phyloP scores from a whole-genome alignment of 331 rosid species.

The Malus hybrid region DNA sequence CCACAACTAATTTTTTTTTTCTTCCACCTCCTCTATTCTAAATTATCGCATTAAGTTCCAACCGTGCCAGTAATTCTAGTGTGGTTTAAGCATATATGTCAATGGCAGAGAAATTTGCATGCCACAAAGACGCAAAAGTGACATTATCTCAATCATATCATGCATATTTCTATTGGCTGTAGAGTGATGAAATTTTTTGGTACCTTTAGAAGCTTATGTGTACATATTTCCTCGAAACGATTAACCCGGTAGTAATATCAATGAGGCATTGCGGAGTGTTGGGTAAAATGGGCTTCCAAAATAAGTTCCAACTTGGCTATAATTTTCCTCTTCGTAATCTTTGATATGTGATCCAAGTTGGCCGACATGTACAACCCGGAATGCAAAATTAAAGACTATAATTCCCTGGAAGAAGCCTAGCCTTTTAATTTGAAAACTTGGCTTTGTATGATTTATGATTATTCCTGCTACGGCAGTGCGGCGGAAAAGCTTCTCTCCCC shows the following conservation, averaged over 20 bases:
- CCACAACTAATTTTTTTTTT: too few relatives aligned
- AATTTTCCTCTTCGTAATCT: background rate
- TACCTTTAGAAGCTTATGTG: background rate
- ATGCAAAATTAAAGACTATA: background rate
- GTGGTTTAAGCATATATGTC: background rate
- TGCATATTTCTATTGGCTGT: too few relatives aligned
- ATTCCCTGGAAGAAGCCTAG: background rate
- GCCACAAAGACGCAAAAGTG: too few relatives aligned
- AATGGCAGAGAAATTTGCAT: background rate
- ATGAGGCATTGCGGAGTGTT: background rate
- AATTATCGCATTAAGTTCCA: background rate
- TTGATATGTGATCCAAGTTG: background rate
- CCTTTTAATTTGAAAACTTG: background rate
- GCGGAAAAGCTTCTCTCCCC: background rate
- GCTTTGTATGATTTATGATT: background rate
- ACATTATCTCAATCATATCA: too few relatives aligned
- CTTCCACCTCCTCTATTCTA: background rate
- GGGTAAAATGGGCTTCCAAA: background rate
- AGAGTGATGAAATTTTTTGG: too few relatives aligned
- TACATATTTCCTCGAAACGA: too few relatives aligned
- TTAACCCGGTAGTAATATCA: too few relatives aligned
- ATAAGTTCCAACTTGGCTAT: background rate
- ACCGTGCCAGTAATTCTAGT: background rate
- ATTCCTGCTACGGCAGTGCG: background rate
- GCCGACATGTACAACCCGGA: background rate